Conservation (phyloP, 2,329 filamentous ascomycete species). For the Aureobasidium sp. region DNA sequence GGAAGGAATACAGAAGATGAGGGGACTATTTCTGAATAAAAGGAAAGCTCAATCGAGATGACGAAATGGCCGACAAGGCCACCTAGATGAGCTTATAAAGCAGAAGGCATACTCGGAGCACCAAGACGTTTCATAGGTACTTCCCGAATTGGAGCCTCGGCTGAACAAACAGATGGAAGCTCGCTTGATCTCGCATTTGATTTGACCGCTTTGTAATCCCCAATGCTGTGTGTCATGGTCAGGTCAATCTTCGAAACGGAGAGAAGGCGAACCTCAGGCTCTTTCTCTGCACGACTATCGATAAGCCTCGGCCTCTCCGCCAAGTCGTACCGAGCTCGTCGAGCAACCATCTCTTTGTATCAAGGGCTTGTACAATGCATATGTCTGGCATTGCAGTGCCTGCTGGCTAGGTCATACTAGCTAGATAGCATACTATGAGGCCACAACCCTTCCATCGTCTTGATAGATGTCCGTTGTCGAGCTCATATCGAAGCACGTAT, state of each 20-base stretch:
- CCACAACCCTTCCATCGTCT: not conserved
- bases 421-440: not conserved
- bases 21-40: not conserved
- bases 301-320: conserved; percentile 1
- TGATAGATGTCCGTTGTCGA: not conserved
- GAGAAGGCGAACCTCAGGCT: not conserved
- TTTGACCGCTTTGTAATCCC: conserved; percentile 6
- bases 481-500: not conserved
- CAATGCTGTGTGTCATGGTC: not conserved
- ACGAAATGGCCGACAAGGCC: conserved; percentile 12
- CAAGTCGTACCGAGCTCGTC: not conserved
- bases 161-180: not conserved
- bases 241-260: conserved; percentile 5
- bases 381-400: not conserved
- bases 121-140: not conserved
- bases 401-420: not conserved
- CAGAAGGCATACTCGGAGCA: not conserved
- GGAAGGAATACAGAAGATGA: not conserved
- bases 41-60: not conserved
- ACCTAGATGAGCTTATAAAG: conserved; percentile 8
- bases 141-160: not conserved
- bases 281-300: not conserved
- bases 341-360: not conserved
- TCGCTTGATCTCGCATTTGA: conserved; percentile 3
- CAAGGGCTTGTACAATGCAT: not conserved